Evolutionary conservation across 2,329 filamentous ascomycete species (phyloP), one percentile per base, ranked within the genome.

Genomic region (Podosphaera fusca): DNA sequence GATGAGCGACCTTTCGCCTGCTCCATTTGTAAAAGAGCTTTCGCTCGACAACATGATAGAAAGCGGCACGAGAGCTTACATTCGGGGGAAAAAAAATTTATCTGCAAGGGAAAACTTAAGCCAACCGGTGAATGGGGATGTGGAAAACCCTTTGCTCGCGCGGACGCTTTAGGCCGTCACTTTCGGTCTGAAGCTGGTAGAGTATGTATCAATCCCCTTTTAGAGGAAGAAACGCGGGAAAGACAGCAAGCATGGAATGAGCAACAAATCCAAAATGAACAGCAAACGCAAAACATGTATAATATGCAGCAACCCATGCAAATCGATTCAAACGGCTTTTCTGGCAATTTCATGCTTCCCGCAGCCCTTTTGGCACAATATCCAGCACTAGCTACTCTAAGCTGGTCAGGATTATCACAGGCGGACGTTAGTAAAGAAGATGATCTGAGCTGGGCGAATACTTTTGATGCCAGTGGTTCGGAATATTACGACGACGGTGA

Each of bases 1-100:
- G 92, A 98, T 65, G 92, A 98, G 73, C 80, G 92, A 53, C 92
- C 92, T 0, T 98, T 96, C 66, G 90, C 96, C 2, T 98, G 92
- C 67, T 95, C 87, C 0, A 87, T 96, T 7, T 98, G 92, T 64
- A 87, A 87, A 56, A 98, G 98, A 70, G 92, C 92, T 0, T 98
- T 98, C 71, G 92, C 92, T 4, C 84, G 92, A 33, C 92, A 98
- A 67, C 92, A 98, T 67, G 92, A 98, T 68, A 84, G 92, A 51
- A 98, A 98, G 71, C 84, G 92, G 45, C 92, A 98, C 69, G 92
- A 98, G 71, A 89, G 90, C 45, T 73, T 98, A 47, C 92, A 98
- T 67, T 94, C 87, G 0, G 92, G 92, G 47, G 92, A 98, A 72
- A 98, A 96, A 79, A 96, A 95, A 67, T 98, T 96, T 67, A 86